phyloP scores from a whole-genome alignment of 371 early-diverging fungal genomes.

The Mortierella sp. region DNA sequence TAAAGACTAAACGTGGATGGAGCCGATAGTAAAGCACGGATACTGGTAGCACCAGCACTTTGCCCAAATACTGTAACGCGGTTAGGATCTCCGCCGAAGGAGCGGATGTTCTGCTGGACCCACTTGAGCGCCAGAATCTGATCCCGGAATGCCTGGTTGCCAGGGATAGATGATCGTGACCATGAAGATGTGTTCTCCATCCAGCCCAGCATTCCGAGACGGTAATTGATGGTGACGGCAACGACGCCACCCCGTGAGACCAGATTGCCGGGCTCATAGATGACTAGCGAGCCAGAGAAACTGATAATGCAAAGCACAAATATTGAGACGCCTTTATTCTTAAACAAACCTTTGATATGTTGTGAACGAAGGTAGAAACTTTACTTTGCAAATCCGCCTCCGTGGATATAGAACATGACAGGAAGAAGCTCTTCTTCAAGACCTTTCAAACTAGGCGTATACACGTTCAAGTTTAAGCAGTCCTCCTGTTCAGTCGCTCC shows the following conservation, averaged over 20 bases:
- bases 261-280: conserved; percentile 69
- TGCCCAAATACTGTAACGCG: conserved; percentile 58
- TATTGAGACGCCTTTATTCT: no score
- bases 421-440: conserved; percentile 10
- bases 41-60: conserved; percentile 60
- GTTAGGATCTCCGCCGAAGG: conserved; percentile 59
- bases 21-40: conserved; percentile 42
- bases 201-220: conserved; percentile 58
- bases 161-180: conserved; percentile 26
- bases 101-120: conserved; percentile 59
- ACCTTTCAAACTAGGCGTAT: conserved; percentile 65
- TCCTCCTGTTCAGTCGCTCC: conserved; percentile 80
- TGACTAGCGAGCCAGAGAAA: conserved; percentile 61
- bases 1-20: conserved; percentile 25
- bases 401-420: conserved; percentile 38
- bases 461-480: conserved; percentile 81
- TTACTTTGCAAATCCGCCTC: conserved; percentile 33
- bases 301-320: no score
- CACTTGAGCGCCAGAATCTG: conserved; percentile 58
- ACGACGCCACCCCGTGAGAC: conserved; percentile 60
- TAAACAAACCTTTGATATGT: no score
- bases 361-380: no score
- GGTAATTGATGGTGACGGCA: conserved; percentile 54
- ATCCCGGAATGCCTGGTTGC: conserved; percentile 46
- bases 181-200: conserved; percentile 30